These are phyloP conservation scores for Candida argentea DNA, from an alignment of 805 yeast species.

Conservation along the genomic window DNA sequence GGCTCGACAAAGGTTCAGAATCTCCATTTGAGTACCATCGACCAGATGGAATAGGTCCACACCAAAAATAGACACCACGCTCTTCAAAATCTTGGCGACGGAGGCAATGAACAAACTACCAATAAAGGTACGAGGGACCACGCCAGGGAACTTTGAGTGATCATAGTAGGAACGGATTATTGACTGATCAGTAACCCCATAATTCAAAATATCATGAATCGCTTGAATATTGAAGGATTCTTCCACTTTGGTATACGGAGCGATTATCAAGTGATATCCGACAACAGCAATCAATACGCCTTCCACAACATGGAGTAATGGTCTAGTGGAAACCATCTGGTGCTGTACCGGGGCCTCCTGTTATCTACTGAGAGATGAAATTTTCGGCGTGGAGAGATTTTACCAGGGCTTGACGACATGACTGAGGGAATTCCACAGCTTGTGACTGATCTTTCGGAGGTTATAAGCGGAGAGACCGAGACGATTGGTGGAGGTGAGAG, in stretches of 20 bases:
- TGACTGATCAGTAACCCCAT: constrained; percentile 37
- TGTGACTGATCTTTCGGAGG: constrained; percentile 1
- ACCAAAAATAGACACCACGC: constrained; percentile 11
- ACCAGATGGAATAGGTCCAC: constrained; percentile 22
- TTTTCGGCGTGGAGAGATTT: too few species aligned
- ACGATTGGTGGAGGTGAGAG: constrained; percentile 6
- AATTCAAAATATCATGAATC: constrained; percentile 62
- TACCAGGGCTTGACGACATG: too few species aligned
- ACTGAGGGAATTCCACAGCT: too few species aligned
- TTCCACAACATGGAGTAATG: too few species aligned
- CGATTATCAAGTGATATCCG: constrained; percentile 36
- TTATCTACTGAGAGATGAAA: too few species aligned
- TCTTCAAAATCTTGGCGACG: constrained; percentile 13
- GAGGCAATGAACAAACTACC: constrained; percentile 52
- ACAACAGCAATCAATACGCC: constrained; percentile 30
- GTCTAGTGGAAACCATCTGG: too few species aligned
- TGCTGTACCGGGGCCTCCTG: too few species aligned
- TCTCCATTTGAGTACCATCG: constrained; percentile 9
- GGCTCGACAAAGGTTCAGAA: constrained; percentile 40
- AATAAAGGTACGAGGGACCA: constrained; percentile 75
- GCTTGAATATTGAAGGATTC: constrained; percentile 92
- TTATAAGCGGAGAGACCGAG: background rate
- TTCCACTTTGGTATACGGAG: constrained; percentile 89
- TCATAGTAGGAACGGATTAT: constrained; percentile 43
- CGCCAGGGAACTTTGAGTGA: constrained; percentile 77